Base-by-base conservation (phyloP, 768 basidiomycete genomes). In the Lactarius akahatsu region DNA sequence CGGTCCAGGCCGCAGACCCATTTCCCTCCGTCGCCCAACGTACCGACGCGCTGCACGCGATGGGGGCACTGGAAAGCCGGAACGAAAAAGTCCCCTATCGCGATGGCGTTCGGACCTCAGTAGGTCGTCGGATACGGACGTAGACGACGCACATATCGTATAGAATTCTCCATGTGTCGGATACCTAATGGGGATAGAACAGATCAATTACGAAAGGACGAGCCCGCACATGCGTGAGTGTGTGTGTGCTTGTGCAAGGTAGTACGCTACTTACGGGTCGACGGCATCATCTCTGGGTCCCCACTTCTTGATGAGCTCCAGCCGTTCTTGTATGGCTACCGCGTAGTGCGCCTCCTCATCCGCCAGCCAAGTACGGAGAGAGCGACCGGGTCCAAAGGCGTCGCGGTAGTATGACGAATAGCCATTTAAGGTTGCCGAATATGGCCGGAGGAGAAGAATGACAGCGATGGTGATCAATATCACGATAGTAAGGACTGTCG, bases 31-130 rank as follows among this genome's bases (percentile, higher is more conserved):
- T 38, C 36, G 36, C 36, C 36, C 36, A 13, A 38, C 8, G 36
- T 38, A 13, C 84, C 85, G 3, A 81, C 69, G 80, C 82, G 36
- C 13, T 38, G 11, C 36, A 38, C 36, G 30, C 79, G 78, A 75
- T 83, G 82, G 2, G 84, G 82, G 58, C 83, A 85, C 50, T 73
- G 77, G 68, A 77, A 85, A 0, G 79, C 76, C 5, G 84, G 79
- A 83, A 80, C 78, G 73, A 83, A 85, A 72, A 84, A 83, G 72
- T 84, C 67, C 85, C 84, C 83, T 30, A 52, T 10, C 5, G 57
- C 10, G 36, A 30, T 38, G 38, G 15, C 23, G 66, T 28, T 28
- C 10, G 2, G 45, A 8, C 6, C 23, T 20, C 47, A 26, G 47
- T n/a, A 15, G n/a, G n/a, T 13, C 6, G 3, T 13, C 6, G 3